A percentile compares a stretch with the other conserved stretches of the same genome.
Conservation (phyloP, 1,139 yeast genomes). For the Taphrina deformans region DNA sequence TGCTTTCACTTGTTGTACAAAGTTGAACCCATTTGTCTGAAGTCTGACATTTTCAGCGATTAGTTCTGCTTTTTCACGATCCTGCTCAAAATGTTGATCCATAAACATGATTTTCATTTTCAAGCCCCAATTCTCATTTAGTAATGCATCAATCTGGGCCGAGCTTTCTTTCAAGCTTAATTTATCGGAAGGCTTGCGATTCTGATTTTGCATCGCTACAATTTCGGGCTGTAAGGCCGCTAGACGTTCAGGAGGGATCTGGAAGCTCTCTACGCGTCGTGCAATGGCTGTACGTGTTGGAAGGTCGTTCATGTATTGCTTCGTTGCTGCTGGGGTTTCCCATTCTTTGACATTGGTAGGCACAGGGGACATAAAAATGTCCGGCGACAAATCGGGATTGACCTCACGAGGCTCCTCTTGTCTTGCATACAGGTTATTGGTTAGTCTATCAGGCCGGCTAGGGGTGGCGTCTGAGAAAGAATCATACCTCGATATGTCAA, state of each 20-base stretch:
- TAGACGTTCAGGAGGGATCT: constrained; percentile 32
- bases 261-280: constrained; percentile 26
- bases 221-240: constrained; percentile 25
- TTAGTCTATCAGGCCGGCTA: background rate
- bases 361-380: background rate
- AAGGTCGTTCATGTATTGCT: constrained; percentile 19
- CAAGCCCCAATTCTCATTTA: constrained; percentile 26
- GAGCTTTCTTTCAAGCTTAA: constrained; percentile 25
- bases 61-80: constrained; percentile 23
- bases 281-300: constrained; percentile 26
- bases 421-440: background rate
- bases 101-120: constrained; percentile 30
- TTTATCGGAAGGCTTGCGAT: constrained; percentile 10
- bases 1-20: constrained; percentile 20
- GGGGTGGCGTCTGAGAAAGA: background rate
- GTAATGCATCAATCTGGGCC: constrained; percentile 28
- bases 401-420: background rate
- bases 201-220: constrained; percentile 14
- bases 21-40: constrained; percentile 18
- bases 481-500: no score
- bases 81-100: constrained; percentile 30
- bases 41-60: constrained; percentile 25
- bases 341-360: constrained; percentile 1
- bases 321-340: constrained; percentile 30
- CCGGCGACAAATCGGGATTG: background rate